Evolutionary conservation across 306 rosid genomes (phyloP).

Genomic region (Dalbergia cochinchinensis): DNA sequence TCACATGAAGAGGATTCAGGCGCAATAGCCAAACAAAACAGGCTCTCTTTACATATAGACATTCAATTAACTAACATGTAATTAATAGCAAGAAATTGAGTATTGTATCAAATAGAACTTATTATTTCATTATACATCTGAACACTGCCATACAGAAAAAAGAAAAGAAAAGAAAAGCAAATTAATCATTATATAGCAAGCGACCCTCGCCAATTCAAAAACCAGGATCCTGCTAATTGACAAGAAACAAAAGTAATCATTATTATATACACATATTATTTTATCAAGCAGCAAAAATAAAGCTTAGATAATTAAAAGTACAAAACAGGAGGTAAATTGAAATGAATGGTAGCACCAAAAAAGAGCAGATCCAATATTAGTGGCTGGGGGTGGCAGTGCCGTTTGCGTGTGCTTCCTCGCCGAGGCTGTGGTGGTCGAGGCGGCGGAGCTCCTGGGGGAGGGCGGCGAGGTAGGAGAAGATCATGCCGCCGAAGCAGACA

Average conservation of each 20-base stretch:
- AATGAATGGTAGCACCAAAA: not conserved
- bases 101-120: slow-evolving; percentile 29
- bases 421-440: slow-evolving; percentile 64
- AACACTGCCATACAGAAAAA: slow-evolving; percentile 11
- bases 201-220: slow-evolving; percentile 33
- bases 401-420: slow-evolving; percentile 53
- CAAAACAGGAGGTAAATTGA: not conserved
- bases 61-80: not conserved
- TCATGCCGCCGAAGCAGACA: slow-evolving; percentile 82
- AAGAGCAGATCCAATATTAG: slow-evolving; percentile 24
- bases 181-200: too few relatives aligned
- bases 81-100: not conserved
- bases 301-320: not conserved
- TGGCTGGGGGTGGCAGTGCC: slow-evolving; percentile 39
- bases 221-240: slow-evolving; percentile 31
- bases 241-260: not conserved
- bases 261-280: not conserved
- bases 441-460: slow-evolving; percentile 90
- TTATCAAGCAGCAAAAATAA: not conserved
- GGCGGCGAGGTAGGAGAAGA: slow-evolving; percentile 74
- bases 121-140: slow-evolving; percentile 43
- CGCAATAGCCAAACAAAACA: slow-evolving; percentile 2
- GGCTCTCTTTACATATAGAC: not conserved
- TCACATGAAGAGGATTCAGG: not conserved
- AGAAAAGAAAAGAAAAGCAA: too few relatives aligned